These are phyloP conservation scores for Hirschioporus abietinus DNA, from an alignment of 768 basidiomycete genomes.

Conservation along the genomic window DNA sequence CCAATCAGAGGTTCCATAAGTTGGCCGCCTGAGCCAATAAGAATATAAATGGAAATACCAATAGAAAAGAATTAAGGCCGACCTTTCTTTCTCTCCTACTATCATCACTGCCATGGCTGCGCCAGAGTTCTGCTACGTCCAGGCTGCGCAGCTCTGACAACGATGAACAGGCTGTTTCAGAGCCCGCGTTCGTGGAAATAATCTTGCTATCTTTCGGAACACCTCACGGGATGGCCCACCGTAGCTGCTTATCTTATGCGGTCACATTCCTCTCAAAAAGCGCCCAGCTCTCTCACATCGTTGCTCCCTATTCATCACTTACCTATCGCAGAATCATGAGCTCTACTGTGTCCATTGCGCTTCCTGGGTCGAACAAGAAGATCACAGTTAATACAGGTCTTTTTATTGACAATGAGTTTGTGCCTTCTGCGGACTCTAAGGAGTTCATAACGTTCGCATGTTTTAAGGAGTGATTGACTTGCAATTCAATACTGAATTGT, in stretches of 20 bases:
- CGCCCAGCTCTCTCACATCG: background rate
- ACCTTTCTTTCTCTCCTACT: background rate
- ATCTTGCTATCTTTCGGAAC: background rate
- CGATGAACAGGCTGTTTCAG: background rate
- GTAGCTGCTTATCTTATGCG: background rate
- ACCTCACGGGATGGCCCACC: background rate
- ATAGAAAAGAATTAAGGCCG: background rate
- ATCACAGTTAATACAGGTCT: conserved; percentile 73
- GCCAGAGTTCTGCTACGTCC: background rate
- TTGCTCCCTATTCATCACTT: conserved; percentile 2
- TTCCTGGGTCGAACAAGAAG: conserved; percentile 40
- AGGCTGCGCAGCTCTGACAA: background rate
- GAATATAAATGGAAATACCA: background rate
- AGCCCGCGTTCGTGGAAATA: background rate
- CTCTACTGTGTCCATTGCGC: conserved; percentile 21
- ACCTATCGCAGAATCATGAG: conserved; percentile 12
- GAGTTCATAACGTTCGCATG: conserved; percentile 56
- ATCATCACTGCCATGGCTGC: background rate
- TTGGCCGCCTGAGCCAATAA: background rate
- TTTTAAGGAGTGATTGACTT: background rate
- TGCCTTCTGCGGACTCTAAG: conserved; percentile 62
- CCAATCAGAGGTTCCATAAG: background rate
- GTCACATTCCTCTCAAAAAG: background rate
- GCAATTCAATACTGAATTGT: conserved; percentile 13
- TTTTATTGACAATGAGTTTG: conserved; percentile 90